Percentiles rank a stretch among this genome's conserved stretches.
phyloP scores from a whole-genome alignment of 2,329 filamentous ascomycete genomes.

The Conoideocrella luteorostrata region DNA sequence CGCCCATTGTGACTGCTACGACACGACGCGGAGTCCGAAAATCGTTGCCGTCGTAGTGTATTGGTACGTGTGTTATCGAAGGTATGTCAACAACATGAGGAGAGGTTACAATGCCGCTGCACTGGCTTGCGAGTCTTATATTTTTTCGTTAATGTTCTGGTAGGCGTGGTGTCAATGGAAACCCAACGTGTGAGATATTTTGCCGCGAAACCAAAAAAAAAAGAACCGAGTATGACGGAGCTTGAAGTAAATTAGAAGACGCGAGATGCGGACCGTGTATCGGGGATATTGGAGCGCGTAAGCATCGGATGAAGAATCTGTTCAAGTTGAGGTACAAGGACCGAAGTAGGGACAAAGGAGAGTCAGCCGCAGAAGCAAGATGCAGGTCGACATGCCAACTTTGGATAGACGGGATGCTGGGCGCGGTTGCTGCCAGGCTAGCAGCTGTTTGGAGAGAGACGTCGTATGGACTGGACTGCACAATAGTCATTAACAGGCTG shows the following conservation, averaged over 20 bases:
- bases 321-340: not conserved
- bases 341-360: no score
- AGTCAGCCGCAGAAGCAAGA: no score
- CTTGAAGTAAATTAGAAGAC: not conserved
- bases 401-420: not conserved
- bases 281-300: not conserved
- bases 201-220: not conserved
- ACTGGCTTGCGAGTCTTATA: not conserved
- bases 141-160: not conserved
- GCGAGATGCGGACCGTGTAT: not conserved
- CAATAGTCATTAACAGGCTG: not conserved
- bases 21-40: not conserved
- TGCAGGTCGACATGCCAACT: not conserved
- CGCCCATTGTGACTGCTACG: conserved; percentile 25
- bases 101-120: not conserved
- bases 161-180: not conserved
- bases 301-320: not conserved
- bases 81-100: not conserved
- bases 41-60: not conserved
- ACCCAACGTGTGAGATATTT: not conserved
- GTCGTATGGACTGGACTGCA: not conserved
- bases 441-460: not conserved
- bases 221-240: not conserved
- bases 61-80: not conserved
- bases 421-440: not conserved